Percentiles rank a stretch among this genome's conserved stretches.
Evolutionary conservation across 345 rosid genomes (phyloP).

Genomic region (Eutrema yunnanense): DNA sequence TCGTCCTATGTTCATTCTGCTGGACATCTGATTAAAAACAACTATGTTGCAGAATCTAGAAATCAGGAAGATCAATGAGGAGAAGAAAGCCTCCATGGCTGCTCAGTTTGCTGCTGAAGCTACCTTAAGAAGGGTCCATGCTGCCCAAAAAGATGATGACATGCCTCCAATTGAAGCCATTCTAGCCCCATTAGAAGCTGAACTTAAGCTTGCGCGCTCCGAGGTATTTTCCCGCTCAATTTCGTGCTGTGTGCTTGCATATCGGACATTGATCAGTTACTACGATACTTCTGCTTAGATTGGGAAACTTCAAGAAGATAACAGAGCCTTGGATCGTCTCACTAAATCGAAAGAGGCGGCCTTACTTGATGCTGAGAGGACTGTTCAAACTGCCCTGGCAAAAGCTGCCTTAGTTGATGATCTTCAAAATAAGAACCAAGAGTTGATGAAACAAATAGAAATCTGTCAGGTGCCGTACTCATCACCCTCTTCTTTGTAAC

Average conservation of each 20-base stretch:
- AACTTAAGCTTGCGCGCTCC: constrained; percentile 88
- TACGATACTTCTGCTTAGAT: constrained; percentile 41
- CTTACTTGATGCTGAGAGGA: constrained; percentile 89
- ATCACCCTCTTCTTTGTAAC: constrained; percentile 1
- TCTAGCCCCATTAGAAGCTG: constrained; percentile 98
- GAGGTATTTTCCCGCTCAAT: constrained; percentile 43
- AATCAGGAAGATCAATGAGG: constrained; percentile 92
- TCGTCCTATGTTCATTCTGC: neutral
- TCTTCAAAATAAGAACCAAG: constrained; percentile 97
- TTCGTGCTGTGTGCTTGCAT: neutral
- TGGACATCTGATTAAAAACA: neutral
- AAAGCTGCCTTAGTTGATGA: constrained; percentile 98
- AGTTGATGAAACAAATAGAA: constrained; percentile 91
- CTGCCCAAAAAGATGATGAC: constrained; percentile 99
- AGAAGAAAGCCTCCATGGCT: constrained; percentile 96
- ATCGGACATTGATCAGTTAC: neutral
- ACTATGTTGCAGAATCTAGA: constrained; percentile 68
- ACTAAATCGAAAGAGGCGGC: constrained; percentile 98
- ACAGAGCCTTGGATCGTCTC: constrained; percentile 92
- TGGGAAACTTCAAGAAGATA: constrained; percentile 95
- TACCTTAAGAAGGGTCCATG: constrained; percentile 93
- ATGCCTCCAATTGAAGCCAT: constrained; percentile 99
- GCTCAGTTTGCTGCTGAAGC: constrained; percentile 99
- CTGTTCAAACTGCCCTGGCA: constrained; percentile 82
- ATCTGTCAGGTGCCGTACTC: constrained; percentile 75